phyloP scores from a whole-genome alignment of 805 yeast species.

The Wickerhamomyces bisporus region DNA sequence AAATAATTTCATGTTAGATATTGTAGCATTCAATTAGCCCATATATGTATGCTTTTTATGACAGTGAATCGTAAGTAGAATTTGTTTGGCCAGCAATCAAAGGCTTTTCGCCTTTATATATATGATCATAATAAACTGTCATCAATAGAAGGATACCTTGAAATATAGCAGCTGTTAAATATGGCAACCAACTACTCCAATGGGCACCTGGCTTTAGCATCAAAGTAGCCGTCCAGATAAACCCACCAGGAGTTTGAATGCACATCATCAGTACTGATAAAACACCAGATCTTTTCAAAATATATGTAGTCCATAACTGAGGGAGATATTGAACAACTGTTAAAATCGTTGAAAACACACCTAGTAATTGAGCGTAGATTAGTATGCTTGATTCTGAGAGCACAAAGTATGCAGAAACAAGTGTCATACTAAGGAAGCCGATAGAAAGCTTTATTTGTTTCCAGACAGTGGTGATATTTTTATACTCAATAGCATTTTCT shows the following conservation, averaged over 20 bases:
- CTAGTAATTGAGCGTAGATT: slow-evolving; percentile 53
- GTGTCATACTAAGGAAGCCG: slow-evolving; percentile 25
- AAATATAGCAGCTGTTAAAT: slow-evolving; percentile 61
- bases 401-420: slow-evolving; percentile 28
- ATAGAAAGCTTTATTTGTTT: slow-evolving; percentile 35
- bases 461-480: slow-evolving; percentile 36
- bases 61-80: neutral
- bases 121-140: slow-evolving; percentile 48
- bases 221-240: slow-evolving; percentile 68
- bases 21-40: too few relatives aligned
- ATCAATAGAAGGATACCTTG: slow-evolving; percentile 58
- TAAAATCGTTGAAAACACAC: slow-evolving; percentile 56
- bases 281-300: slow-evolving; percentile 72
- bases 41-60: neutral
- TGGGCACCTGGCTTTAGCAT: slow-evolving; percentile 68
- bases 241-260: slow-evolving; percentile 88
- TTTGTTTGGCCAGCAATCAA: neutral
- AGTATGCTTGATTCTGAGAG: slow-evolving; percentile 15
- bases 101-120: slow-evolving; percentile 2
- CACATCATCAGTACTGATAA: slow-evolving; percentile 77
- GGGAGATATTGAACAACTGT: slow-evolving; percentile 76
- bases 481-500: slow-evolving; percentile 39
- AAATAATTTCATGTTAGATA: too few relatives aligned
- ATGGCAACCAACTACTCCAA: slow-evolving; percentile 87
- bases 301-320: slow-evolving; percentile 66